Base-by-base conservation (phyloP, 2,329 filamentous ascomycete species). In the Clonostachys rosea region DNA sequence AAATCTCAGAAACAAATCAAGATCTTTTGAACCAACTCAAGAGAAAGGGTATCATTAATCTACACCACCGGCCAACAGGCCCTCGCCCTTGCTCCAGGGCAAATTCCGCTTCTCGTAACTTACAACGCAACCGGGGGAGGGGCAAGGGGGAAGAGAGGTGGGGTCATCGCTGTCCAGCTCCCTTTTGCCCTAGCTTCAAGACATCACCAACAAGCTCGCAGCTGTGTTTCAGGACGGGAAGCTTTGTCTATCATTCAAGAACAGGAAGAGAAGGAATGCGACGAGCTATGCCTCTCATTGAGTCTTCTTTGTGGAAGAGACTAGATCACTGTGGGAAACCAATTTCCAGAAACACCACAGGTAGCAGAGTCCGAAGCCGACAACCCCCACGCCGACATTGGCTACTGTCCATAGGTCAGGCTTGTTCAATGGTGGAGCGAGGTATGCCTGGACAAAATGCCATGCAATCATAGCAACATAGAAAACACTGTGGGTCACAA, bases 361-460 rank as follows among this genome's bases (percentile, higher is more conserved):
- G 64, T 96, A 97, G 65, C 91, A 95, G 34, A 95, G 69, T 0
- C 80, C 80, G 63, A 97, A 99, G 0, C 90, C 94, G 5, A 81
- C 84, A 18, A 89, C 89, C 8, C 94, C 94, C 18, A 97, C 68
- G 16, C 90, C 83, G 9, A 94, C 91, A 59, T 99, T 99, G 12
- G 84, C 78, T 4, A 99, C 91, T 4, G 95, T 85, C 92, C 92
- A 99, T 2, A 99, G 70, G 69, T 99, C 94, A 1, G 94, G 94
- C 67, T 95, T 96, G 49, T 78, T 75, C 0, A 70, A 56, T 5
- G 92, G 91, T 13, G 91, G 84, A 10, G 65, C 51, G 1, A 91
- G 68, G 50, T 83, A 83, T 2, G 78, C 78, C 55, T 96, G 89
- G 1, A 83, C 70, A 12, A 89, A 65, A 64, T 99, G 94, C 90